These are phyloP conservation scores for Boeremia lycopersici DNA, from an alignment of 2,329 filamentous ascomycete genomes.

Conservation along the genomic window DNA sequence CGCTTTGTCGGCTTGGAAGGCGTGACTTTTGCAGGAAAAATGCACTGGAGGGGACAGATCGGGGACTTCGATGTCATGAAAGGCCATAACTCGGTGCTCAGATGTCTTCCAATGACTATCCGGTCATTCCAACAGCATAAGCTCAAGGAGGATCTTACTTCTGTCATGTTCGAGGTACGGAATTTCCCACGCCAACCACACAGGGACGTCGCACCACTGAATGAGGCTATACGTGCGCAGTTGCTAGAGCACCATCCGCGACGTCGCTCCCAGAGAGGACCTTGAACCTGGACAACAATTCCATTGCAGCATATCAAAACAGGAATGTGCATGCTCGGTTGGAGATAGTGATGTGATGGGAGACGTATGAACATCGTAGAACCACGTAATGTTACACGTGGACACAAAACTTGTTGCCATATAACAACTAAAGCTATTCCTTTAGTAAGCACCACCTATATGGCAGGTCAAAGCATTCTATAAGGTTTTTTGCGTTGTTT, in stretches of 20 bases:
- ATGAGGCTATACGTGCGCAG: neutral
- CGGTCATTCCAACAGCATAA: conserved; percentile 4
- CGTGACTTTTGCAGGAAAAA: neutral
- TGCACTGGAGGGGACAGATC: neutral
- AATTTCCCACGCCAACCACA: too few species aligned
- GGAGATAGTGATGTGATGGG: too few species aligned
- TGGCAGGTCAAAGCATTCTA: too few species aligned
- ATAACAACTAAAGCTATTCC: too few species aligned
- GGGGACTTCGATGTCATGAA: neutral
- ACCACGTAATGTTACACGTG: too few species aligned
- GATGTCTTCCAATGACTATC: neutral
- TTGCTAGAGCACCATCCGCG: neutral
- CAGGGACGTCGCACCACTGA: neutral
- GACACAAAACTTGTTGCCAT: too few species aligned
- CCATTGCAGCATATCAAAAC: too few species aligned
- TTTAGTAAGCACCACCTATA: too few species aligned
- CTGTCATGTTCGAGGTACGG: neutral
- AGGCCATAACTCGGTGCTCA: neutral
- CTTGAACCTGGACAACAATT: neutral
- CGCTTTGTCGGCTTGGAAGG: neutral
- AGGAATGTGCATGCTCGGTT: too few species aligned
- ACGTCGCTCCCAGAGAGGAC: neutral
- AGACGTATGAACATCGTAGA: too few species aligned
- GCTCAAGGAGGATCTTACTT: neutral
- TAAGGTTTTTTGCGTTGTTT: neutral